These are phyloP conservation scores for Pholiota microspora DNA, from an alignment of 768 basidiomycete genomes.

Conservation along the genomic window DNA sequence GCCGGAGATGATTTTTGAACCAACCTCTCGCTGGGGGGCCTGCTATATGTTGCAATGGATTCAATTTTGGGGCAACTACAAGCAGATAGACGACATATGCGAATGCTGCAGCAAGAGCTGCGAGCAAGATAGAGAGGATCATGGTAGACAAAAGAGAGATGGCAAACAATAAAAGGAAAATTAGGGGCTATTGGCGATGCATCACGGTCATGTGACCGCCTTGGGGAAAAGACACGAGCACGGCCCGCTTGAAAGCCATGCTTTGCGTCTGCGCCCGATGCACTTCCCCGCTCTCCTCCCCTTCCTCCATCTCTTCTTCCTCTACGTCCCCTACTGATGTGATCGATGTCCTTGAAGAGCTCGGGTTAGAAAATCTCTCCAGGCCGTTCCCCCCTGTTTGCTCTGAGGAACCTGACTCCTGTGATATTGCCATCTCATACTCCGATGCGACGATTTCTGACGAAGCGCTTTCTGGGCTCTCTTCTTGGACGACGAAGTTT, in stretches of 20 bases:
- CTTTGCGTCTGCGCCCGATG: constrained; percentile 47
- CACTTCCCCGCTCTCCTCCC: constrained; percentile 35
- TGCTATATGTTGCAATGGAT: constrained; percentile 53
- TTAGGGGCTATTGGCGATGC: background rate
- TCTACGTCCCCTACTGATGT: constrained; percentile 13
- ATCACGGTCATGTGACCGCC: constrained; percentile 6
- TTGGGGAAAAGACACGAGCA: constrained; percentile 22
- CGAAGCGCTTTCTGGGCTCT: background rate
- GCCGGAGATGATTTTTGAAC: constrained; percentile 52
- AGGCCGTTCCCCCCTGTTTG: background rate
- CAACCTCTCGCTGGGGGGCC: constrained; percentile 55
- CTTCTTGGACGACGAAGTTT: background rate
- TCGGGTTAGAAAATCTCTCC: background rate
- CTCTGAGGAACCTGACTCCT: constrained; percentile 4
- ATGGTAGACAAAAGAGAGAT: constrained; percentile 10
- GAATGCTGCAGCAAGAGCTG: constrained; percentile 11
- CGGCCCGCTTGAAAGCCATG: constrained; percentile 47
- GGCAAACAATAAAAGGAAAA: background rate
- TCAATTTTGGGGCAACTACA: constrained; percentile 32
- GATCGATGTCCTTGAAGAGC: constrained; percentile 4
- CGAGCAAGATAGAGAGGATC: constrained; percentile 8
- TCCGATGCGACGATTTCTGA: background rate
- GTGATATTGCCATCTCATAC: constrained; percentile 16
- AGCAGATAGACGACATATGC: constrained; percentile 28
- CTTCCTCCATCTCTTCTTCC: constrained; percentile 30